phyloP scores from a whole-genome alignment of 2,329 filamentous ascomycete genomes.

The Tolypocladium endophyticum region DNA sequence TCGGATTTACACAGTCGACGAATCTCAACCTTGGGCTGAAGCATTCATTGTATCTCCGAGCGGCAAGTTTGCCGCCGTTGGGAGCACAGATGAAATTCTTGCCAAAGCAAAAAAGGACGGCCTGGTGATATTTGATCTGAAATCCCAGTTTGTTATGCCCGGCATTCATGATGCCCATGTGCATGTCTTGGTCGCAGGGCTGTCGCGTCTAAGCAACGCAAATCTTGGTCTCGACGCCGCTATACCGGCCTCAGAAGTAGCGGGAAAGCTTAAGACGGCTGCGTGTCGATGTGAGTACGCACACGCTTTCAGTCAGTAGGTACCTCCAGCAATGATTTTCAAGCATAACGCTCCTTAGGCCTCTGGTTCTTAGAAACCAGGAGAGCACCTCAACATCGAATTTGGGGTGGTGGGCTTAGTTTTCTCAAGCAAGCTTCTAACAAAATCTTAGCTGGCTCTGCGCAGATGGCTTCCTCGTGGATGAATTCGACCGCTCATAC shows the following conservation, averaged over 20 bases:
- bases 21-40: neutral
- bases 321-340: neutral
- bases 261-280: neutral
- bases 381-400: neutral
- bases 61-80: neutral
- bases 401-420: neutral
- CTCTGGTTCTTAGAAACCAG: neutral
- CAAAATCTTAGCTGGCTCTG: neutral
- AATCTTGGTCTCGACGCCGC: neutral
- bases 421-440: neutral
- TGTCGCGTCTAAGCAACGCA: neutral
- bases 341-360: neutral
- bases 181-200: neutral
- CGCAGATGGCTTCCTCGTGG: neutral
- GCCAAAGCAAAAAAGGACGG: neutral
- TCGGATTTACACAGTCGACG: neutral
- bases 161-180: conserved; percentile 2
- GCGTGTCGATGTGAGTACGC: neutral
- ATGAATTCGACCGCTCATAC: neutral
- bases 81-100: neutral
- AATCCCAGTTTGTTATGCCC: neutral
- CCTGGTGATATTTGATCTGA: neutral
- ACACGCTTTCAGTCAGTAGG: conserved; percentile 1
- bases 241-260: neutral
- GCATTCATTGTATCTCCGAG: conserved; percentile 1